Conservation (phyloP, 192 early-diverging fungal species). For the Oehlia diaphana region DNA sequence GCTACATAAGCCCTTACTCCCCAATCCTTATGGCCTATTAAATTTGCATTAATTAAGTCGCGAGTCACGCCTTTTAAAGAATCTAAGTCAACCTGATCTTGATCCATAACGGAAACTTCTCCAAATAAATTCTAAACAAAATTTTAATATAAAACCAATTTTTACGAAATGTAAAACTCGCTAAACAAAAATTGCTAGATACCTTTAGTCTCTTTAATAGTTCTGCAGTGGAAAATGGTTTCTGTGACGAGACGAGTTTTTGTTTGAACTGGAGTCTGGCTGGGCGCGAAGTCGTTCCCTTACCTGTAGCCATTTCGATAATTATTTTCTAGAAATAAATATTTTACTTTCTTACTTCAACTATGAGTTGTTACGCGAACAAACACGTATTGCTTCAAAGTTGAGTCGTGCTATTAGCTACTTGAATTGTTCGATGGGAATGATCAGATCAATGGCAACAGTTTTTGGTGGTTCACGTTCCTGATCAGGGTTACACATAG, state of each 20-base stretch:
- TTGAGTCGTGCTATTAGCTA: neutral
- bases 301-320: conserved; percentile 10
- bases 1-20: conserved; percentile 72
- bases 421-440: no score
- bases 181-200: neutral
- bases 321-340: neutral
- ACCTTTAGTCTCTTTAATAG: conserved; percentile 58
- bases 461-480: no score
- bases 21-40: conserved; percentile 79
- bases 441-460: no score
- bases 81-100: conserved; percentile 70
- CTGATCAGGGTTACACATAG: no score
- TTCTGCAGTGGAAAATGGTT: conserved; percentile 50
- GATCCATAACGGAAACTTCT: conserved; percentile 71
- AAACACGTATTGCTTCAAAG: neutral
- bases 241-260: conserved; percentile 43
- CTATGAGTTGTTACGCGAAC: neutral
- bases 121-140: conserved; percentile 65
- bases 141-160: neutral
- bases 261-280: conserved; percentile 41
- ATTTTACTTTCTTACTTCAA: neutral
- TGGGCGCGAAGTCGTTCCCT: neutral
- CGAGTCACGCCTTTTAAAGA: conserved; percentile 65
- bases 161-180: neutral
- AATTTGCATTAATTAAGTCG: conserved; percentile 64